A percentile compares a stretch with the other conserved stretches of the same genome.
Conservation (phyloP, 106 monocot genomes). For the Gastrodia elata region DNA sequence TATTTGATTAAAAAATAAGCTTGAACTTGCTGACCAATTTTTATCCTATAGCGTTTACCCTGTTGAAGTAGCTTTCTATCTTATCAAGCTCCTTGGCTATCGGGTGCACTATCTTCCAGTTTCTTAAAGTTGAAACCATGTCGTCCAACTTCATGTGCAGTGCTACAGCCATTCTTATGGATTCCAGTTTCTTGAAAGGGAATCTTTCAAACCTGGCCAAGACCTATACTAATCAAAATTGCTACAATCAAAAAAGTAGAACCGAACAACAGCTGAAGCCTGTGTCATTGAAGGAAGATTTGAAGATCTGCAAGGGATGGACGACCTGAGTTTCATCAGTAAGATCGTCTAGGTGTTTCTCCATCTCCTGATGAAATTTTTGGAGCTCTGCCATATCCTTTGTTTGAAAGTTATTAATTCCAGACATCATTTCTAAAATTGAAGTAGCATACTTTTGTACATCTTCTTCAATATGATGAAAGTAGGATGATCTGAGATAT, state of each 20-base stretch:
- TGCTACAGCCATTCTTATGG: constrained; percentile 41
- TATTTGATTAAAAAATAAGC: not conserved
- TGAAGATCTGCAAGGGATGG: not conserved
- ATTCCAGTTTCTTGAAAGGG: constrained; percentile 48
- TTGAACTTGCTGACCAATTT: not conserved
- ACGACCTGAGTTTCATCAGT: constrained; percentile 65
- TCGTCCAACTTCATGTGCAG: constrained; percentile 31
- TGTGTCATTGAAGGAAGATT: not conserved
- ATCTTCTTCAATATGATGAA: constrained; percentile 53
- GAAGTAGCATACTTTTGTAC: constrained; percentile 23
- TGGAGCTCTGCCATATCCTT: constrained; percentile 42
- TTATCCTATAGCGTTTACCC: constrained; percentile 17
- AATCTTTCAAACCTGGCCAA: constrained; percentile 55
- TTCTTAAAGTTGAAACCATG: constrained; percentile 20
- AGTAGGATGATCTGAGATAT: constrained; percentile 41
- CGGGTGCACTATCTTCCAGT: constrained; percentile 38
- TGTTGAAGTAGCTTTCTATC: constrained; percentile 41
- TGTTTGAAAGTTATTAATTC: constrained; percentile 23
- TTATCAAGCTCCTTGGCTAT: constrained; percentile 32
- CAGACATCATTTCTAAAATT: constrained; percentile 32
- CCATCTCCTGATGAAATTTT: constrained; percentile 38
- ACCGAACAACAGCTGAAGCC: not conserved
- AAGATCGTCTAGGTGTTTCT: constrained; percentile 33
- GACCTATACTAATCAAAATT: constrained; percentile 22
- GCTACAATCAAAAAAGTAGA: not conserved